A percentile compares a stretch with the other conserved stretches of the same genome.
phyloP scores from a whole-genome alignment of 2,329 filamentous ascomycete species.

The Fusarium virguliforme region DNA sequence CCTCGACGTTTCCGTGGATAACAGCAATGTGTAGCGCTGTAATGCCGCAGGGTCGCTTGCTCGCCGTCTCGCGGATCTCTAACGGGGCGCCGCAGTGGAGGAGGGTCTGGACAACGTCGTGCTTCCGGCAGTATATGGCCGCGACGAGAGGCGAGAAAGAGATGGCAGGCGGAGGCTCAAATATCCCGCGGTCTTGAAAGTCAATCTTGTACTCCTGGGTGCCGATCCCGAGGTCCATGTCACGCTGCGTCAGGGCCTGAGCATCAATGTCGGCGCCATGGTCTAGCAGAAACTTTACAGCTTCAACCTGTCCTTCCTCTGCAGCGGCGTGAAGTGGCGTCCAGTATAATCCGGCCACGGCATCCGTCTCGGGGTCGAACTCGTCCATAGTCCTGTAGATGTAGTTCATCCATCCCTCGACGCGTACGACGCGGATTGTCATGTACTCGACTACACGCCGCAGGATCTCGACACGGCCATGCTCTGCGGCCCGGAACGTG shows the following conservation, averaged over 20 bases:
- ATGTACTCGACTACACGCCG: conserved; percentile 1
- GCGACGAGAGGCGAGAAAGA: conserved; percentile 32
- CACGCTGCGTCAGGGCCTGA: conserved; percentile 11
- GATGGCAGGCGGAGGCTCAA: conserved; percentile 18
- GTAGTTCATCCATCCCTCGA: not conserved
- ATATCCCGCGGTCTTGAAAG: conserved; percentile 29
- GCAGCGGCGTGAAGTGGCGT: conserved; percentile 20
- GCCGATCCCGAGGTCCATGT: conserved; percentile 8
- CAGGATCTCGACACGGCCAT: conserved; percentile 14
- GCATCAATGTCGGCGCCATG: conserved; percentile 23
- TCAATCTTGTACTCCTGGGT: conserved; percentile 17
- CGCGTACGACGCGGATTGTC: not conserved
- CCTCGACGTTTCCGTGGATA: conserved; percentile 21
- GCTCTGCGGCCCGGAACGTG: conserved; percentile 31
- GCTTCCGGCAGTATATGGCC: conserved; percentile 15
- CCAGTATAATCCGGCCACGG: conserved; percentile 1
- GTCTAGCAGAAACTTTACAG: conserved; percentile 21
- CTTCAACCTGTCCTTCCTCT: conserved; percentile 16
- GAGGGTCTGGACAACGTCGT: conserved; percentile 21
- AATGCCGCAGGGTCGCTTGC: conserved; percentile 17
- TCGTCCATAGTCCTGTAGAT: not conserved
- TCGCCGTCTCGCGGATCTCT: conserved; percentile 21
- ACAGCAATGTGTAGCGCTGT: conserved; percentile 33
- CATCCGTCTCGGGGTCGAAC: conserved; percentile 1
- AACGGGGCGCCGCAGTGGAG: conserved; percentile 25